Percentiles rank a stretch among this genome's conserved stretches.
These are phyloP conservation scores for Pichia sp. DNA, from an alignment of 1,139 yeast species.

Conservation along the genomic window DNA sequence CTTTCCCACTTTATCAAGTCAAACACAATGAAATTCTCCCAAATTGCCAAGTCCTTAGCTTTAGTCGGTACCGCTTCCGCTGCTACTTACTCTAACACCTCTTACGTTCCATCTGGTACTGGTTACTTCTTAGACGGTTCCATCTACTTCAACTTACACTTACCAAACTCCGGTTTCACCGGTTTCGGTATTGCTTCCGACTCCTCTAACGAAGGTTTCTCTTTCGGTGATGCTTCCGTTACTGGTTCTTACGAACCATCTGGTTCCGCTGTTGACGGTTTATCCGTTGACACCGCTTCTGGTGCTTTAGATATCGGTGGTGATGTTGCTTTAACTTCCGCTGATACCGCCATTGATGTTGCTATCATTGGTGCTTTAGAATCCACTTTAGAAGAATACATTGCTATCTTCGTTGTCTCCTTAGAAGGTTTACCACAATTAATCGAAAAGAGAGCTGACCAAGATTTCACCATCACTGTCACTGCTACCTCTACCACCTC, in stretches of 20 bases:
- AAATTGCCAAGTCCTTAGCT: slow-evolving; percentile 20
- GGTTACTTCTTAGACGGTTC: slow-evolving; percentile 23
- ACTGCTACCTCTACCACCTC: slow-evolving; percentile 17
- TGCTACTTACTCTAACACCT: slow-evolving; percentile 19
- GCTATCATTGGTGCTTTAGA: slow-evolving; percentile 17
- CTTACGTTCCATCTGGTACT: slow-evolving; percentile 21
- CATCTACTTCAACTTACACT: slow-evolving; percentile 21
- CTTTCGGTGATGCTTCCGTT: slow-evolving; percentile 15
- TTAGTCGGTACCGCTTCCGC: slow-evolving; percentile 20
- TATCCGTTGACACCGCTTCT: slow-evolving; percentile 9
- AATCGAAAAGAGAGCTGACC: slow-evolving; percentile 22
- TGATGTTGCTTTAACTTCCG: slow-evolving; percentile 13
- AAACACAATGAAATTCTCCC: slow-evolving; percentile 20
- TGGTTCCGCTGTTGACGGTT: slow-evolving; percentile 7
- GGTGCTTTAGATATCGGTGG: slow-evolving; percentile 14
- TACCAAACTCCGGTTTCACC: slow-evolving; percentile 24
- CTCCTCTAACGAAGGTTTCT: slow-evolving; percentile 19
- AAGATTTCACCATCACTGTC: slow-evolving; percentile 23
- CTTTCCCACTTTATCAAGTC: no score
- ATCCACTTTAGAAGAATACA: slow-evolving; percentile 9
- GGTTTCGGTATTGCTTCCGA: slow-evolving; percentile 22
- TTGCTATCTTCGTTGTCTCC: slow-evolving; percentile 23
- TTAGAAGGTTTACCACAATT: slow-evolving; percentile 17
- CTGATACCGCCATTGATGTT: slow-evolving; percentile 17
- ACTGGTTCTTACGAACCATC: slow-evolving; percentile 18